Evolutionary conservation across 805 yeast species (phyloP).

Genomic region (Saccharomycopsis fibuligera): DNA sequence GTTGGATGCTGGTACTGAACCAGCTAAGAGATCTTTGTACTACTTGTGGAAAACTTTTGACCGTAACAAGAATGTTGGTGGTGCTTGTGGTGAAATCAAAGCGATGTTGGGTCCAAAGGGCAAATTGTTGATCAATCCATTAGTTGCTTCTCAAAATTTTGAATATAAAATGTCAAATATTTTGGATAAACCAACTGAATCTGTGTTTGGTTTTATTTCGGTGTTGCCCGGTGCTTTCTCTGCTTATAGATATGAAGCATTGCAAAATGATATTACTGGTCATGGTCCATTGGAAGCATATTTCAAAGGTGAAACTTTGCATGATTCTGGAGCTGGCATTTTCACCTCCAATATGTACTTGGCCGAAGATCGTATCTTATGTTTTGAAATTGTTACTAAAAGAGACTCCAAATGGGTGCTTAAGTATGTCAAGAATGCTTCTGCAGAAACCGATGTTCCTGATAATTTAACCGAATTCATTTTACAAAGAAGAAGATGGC

Average conservation of each 20-base stretch:
- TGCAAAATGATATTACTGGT: slow-evolving; percentile 58
- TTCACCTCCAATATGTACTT: slow-evolving; percentile 94
- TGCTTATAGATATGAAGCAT: slow-evolving; percentile 83
- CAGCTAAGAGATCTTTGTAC: slow-evolving; percentile 77
- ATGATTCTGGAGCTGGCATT: slow-evolving; percentile 56
- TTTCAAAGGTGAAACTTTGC: slow-evolving; percentile 83
- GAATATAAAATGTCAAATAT: slow-evolving; percentile 95
- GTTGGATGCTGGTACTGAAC: slow-evolving; percentile 93
- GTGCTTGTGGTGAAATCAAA: slow-evolving; percentile 96
- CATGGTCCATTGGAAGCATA: slow-evolving; percentile 84
- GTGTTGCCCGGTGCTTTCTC: slow-evolving; percentile 97
- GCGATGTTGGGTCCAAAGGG: slow-evolving; percentile 69
- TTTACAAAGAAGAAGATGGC: slow-evolving; percentile 92
- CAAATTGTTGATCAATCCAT: slow-evolving; percentile 62
- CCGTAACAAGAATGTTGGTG: slow-evolving; percentile 75
- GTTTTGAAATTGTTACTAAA: slow-evolving; percentile 92
- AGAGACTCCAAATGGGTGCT: slow-evolving; percentile 66
- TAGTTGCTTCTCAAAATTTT: slow-evolving; percentile 96
- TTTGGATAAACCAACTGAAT: slow-evolving; percentile 92
- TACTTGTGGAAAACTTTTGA: slow-evolving; percentile 85
- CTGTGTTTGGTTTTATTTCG: slow-evolving; percentile 88
- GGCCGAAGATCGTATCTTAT: slow-evolving; percentile 93
- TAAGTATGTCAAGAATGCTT: slow-evolving; percentile 79
- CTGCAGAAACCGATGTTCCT: slow-evolving; percentile 95
- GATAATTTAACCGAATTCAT: slow-evolving; percentile 81